Evolutionary conservation across 2,329 filamentous ascomycete species (phyloP).

Genomic region (Penicillium sp.): DNA sequence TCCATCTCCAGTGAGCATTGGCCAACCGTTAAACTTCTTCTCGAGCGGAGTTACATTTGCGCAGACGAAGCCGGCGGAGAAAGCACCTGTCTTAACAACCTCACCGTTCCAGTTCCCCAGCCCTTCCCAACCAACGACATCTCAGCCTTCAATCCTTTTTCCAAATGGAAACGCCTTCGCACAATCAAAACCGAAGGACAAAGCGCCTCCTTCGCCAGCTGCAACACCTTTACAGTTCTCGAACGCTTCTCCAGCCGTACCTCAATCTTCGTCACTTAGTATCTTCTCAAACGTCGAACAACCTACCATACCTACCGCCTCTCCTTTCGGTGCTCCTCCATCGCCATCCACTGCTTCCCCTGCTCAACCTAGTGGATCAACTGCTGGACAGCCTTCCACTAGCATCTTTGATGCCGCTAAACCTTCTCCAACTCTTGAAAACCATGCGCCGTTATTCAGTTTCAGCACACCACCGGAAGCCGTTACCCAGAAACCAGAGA

Average conservation of each 20-base stretch:
- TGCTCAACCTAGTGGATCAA: conserved; percentile 11
- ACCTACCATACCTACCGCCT: conserved; percentile 12
- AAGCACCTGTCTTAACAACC: background rate
- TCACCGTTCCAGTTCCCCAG: conserved; percentile 14
- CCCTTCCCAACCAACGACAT: background rate
- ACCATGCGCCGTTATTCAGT: conserved; percentile 19
- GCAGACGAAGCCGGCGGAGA: conserved; percentile 3
- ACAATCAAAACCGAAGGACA: conserved; percentile 3
- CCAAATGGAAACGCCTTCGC: background rate
- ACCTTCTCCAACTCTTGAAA: conserved; percentile 1
- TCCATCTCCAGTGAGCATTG: background rate
- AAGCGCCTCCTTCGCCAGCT: background rate
- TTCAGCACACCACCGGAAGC: conserved; percentile 3
- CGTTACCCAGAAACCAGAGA: conserved; percentile 1
- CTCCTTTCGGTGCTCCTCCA: conserved; percentile 12
- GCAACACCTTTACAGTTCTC: conserved; percentile 14
- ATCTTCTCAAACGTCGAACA: conserved; percentile 10
- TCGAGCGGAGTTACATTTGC: background rate
- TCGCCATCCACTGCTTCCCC: background rate
- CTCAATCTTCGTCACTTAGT: conserved; percentile 6
- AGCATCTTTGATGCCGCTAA: conserved; percentile 23
- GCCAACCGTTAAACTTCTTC: conserved; percentile 4
- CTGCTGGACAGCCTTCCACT: conserved; percentile 22
- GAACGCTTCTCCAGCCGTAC: background rate
- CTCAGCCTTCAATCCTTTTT: conserved; percentile 1